Base-by-base conservation (phyloP, 768 basidiomycete species). In the Hygrophoropsis aurantiaca region DNA sequence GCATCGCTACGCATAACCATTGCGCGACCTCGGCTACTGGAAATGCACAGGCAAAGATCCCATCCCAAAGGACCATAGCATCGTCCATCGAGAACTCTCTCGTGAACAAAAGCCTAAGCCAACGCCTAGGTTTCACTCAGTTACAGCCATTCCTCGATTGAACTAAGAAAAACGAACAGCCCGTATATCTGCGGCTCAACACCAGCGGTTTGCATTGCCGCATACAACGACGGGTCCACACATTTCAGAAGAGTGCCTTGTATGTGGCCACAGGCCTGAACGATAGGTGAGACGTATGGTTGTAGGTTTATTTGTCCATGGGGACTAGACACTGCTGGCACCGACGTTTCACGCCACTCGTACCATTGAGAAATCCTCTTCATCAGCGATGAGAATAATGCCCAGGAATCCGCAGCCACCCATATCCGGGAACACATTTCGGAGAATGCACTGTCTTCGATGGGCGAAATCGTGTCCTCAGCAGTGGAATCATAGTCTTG, bases 161-260 rank as follows among this genome's bases (percentile, higher is more conserved):
- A 38, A 38, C 47, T 10, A 34, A 46, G 16, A 46, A 19, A 25
- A 10, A 70, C 90, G 65, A 67, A 94, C 88, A 98, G 94, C 47
- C 91, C 93, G 69, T 93, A 99, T 16, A 98, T 88, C 62, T 98
- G 97, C 4, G 94, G 94, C 65, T 99, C 97, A 34, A 98, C 85
- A 5, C 89, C 89, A 32, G 83, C 78, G 27, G 76, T 77, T 54
- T 90, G 85, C 71, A 99, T 73, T 42, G 78, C 75, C 49, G 80
- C 78, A 74, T 84, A 87, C 18, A 98, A 70, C 35, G 80, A 64
- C 15, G 91, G 91, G 65, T 99, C 97, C 21, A 89, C 81, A 19
- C 74, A 74, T 61, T 82, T 82, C 16, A 98, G 74, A 11, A 89
- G 69, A 21, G 72, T 75, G 2, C 80, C 79, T 58, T 97, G 94